phyloP scores from a whole-genome alignment of 2,329 filamentous ascomycete species.

The Pseudocercospora fuligena region DNA sequence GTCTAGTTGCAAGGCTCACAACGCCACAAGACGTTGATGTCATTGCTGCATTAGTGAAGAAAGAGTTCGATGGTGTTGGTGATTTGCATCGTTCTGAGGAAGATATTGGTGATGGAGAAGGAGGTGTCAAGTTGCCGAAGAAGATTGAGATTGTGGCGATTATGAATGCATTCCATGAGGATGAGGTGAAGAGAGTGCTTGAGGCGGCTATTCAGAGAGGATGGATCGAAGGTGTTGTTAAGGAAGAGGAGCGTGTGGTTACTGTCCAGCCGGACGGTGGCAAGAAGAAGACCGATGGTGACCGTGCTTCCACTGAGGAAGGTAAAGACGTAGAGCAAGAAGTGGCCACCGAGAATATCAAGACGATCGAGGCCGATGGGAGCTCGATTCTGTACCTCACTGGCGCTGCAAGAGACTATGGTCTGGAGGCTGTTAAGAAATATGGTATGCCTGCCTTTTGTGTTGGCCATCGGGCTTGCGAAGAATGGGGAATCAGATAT shows the following conservation, averaged over 20 bases:
- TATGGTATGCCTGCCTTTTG: conserved; percentile 38
- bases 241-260: conserved; percentile 6
- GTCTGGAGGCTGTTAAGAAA: conserved; percentile 40
- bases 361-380: conserved; percentile 23
- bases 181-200: conserved; percentile 44
- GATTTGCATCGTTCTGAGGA: conserved; percentile 18
- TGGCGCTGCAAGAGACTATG: conserved; percentile 44
- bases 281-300: too few species aligned
- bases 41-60: conserved; percentile 31
- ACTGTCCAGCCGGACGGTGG: conserved; percentile 14
- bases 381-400: conserved; percentile 45
- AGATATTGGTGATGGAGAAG: background rate
- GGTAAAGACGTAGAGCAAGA: background rate
- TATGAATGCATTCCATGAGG: conserved; percentile 48
- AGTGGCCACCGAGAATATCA: background rate
- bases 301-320: too few species aligned
- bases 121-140: background rate
- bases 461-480: conserved; percentile 45
- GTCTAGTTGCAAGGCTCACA: conserved; percentile 40
- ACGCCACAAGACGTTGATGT: conserved; percentile 1
- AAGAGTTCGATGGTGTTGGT: conserved; percentile 29
- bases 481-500: conserved; percentile 48
- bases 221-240: conserved; percentile 10
- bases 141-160: conserved; percentile 37
- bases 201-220: conserved; percentile 33